Percentiles rank a stretch among this genome's conserved stretches.
phyloP scores from a whole-genome alignment of 2,329 filamentous ascomycete genomes.

The Scopulariopsis brevicaulis region DNA sequence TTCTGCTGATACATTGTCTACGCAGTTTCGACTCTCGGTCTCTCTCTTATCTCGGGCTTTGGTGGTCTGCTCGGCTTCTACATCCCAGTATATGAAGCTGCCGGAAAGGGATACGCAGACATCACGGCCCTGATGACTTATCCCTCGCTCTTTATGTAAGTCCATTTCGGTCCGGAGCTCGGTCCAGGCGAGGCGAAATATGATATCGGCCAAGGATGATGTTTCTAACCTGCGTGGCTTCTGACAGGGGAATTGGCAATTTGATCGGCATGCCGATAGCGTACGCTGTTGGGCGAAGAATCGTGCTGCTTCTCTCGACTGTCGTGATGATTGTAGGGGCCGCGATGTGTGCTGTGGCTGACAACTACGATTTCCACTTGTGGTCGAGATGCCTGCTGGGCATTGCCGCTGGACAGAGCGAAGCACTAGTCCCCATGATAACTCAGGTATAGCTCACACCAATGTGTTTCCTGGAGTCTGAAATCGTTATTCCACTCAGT shows the following conservation, averaged over 20 bases:
- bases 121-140: slow-evolving; percentile 1
- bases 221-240: background rate
- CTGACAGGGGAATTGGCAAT: slow-evolving; percentile 16
- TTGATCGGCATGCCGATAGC: slow-evolving; percentile 20
- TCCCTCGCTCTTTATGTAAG: background rate
- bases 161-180: background rate
- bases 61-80: background rate
- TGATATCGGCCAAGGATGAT: background rate
- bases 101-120: background rate
- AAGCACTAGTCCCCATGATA: slow-evolving; percentile 28
- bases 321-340: slow-evolving; percentile 15
- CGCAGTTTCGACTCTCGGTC: background rate
- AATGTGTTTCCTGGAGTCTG: too few relatives aligned
- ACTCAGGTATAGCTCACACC: background rate
- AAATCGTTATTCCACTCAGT: too few relatives aligned
- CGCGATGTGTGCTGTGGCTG: slow-evolving; percentile 11
- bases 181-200: background rate
- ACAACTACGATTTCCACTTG: slow-evolving; percentile 23
- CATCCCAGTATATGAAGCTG: background rate
- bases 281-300: slow-evolving; percentile 20
- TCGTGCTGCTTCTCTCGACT: slow-evolving; percentile 18
- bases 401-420: slow-evolving; percentile 26
- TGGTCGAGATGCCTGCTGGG: slow-evolving; percentile 23
- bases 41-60: background rate
- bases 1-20: background rate